phyloP scores from a whole-genome alignment of 169 alveolate species.

The Toxoplasma gondii region DNA sequence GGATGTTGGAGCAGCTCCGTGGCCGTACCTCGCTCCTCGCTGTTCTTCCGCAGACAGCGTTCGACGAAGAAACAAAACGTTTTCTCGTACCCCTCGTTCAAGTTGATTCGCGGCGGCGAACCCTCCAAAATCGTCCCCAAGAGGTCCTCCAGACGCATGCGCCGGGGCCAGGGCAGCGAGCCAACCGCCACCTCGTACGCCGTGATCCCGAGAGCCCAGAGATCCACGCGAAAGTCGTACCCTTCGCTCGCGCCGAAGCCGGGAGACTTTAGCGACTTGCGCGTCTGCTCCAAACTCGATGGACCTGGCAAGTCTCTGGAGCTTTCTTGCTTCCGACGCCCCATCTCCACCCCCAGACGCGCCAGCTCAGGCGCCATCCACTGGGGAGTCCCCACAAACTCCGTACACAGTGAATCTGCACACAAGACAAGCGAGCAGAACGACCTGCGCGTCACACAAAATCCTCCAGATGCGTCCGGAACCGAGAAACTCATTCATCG shows the following conservation, averaged over 20 bases:
- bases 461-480: not conserved
- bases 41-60: constrained; percentile 81
- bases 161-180: constrained; percentile 88
- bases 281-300: not conserved
- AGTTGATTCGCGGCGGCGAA: constrained; percentile 76
- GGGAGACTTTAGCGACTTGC: not conserved
- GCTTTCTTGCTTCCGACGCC: not conserved
- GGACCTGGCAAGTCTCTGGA: not conserved
- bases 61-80: constrained; percentile 82
- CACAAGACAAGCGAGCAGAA: not conserved
- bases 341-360: not conserved
- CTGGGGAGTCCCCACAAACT: constrained; percentile 91
- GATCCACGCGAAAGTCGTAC: constrained; percentile 77
- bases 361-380: constrained; percentile 97
- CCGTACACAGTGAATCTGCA: constrained; percentile 27
- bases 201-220: constrained; percentile 93
- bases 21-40: constrained; percentile 74
- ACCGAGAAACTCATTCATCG: too few species aligned
- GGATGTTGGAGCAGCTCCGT: constrained; percentile 21
- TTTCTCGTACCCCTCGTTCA: constrained; percentile 77
- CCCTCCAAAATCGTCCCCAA: constrained; percentile 76
- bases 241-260: not conserved
- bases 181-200: constrained; percentile 91
- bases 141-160: constrained; percentile 66
- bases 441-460: not conserved